Percentiles rank a stretch among this genome's conserved stretches.
Conservation (phyloP, 495 filamentous ascomycete species). For the Geoglossum glabrum region DNA sequence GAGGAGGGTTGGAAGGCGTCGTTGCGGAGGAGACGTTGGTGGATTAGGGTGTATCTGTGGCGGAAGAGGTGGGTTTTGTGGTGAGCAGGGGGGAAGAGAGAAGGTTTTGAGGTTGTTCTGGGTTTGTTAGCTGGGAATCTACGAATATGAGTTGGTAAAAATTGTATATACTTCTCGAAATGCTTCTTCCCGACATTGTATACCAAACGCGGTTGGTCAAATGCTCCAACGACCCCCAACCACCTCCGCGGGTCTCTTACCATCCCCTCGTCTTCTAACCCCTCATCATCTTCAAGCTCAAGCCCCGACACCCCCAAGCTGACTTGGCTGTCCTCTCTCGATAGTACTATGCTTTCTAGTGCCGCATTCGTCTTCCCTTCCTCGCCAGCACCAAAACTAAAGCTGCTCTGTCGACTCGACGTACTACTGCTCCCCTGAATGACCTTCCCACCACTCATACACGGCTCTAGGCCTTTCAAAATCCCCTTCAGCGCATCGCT, state of each 20-base stretch:
- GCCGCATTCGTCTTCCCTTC: background rate
- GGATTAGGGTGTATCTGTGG: constrained; percentile 72
- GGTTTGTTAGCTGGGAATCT: background rate
- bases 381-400: constrained; percentile 20
- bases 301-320: constrained; percentile 43
- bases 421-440: constrained; percentile 10
- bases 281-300: constrained; percentile 36
- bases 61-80: constrained; percentile 74
- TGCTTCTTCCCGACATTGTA: constrained; percentile 83
- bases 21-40: constrained; percentile 78
- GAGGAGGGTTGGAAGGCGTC: constrained; percentile 76
- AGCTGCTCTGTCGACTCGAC: constrained; percentile 38
- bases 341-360: constrained; percentile 15
- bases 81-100: constrained; percentile 56
- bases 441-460: constrained; percentile 65
- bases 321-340: constrained; percentile 35
- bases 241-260: constrained; percentile 47
- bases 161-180: constrained; percentile 45
- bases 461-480: constrained; percentile 58
- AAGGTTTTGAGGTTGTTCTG: constrained; percentile 22
- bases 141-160: background rate
- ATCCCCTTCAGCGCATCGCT: constrained; percentile 55
- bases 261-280: constrained; percentile 23
- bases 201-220: constrained; percentile 64
- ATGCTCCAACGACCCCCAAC: constrained; percentile 60